Evolutionary conservation across 1,284 basidiomycete genomes (phyloP), one percentile per base, ranked within the genome.

Genomic region (Sanguinoderma infundibulare): DNA sequence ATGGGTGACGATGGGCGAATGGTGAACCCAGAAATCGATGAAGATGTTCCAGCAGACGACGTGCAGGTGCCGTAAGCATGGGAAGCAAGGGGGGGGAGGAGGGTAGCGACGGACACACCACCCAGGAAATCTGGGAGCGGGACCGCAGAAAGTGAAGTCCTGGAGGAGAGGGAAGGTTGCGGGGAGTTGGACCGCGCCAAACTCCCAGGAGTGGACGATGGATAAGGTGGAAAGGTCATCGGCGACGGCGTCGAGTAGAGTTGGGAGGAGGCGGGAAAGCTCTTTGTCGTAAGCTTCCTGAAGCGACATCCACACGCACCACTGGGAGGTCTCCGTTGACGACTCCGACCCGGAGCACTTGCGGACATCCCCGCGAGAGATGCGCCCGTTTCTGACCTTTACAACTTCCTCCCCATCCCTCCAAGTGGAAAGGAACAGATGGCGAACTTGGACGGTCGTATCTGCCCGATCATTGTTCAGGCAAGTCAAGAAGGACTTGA

Each of bases 381-480:
- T 9, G 10, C 34, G 60, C 17, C 46, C 46, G 34, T 35, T 30
- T 34, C 55, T 38, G 14, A 50, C 30, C 20, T 40, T 49, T 1
- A 17, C 57, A 1, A 62, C 20, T 14, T 57, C 50, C 50, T 63
- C 54, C 12, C 61, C 61, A 20, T 63, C 61, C 24, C 32, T 17
- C 58, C 54, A 54, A 12, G 61, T 63, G 17, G 57, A 63, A 15
- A 60, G 15, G 39, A 55, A 60, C 15, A 64, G 28, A 22, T 64
- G 55, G 32, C 26, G 32, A 24, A 60, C 59, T 28, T 22, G 34
- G 17, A 38, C 36, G 10, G 22, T 49, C 7, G 36, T 17, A 4
- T 10, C 17, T 28, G n/a, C 14, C 14, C 53, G 51, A 6, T 60
- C 53, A 14, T 34, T 55, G 14, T 55, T 56, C 12, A 60, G 26